A percentile compares a stretch with the other conserved stretches of the same genome.
Conservation (phyloP, 148 eudicot species). For the Rhododendron ferrugineum region DNA sequence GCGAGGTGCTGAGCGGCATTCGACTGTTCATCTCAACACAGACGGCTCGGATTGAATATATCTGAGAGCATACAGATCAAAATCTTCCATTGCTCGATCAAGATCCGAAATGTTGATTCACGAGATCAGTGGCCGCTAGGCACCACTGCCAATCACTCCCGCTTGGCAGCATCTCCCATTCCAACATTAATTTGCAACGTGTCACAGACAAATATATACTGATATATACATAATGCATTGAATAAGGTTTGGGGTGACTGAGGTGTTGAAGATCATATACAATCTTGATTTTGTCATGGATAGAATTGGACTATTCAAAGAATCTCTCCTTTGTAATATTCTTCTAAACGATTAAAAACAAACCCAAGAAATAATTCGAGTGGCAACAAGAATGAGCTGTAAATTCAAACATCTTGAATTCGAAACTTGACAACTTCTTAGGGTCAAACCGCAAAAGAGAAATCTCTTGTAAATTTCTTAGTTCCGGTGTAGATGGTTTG, state of each 20-base stretch:
- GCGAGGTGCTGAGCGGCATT: too few relatives aligned
- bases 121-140: too few relatives aligned
- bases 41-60: too few relatives aligned
- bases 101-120: too few relatives aligned
- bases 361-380: neutral
- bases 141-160: too few relatives aligned
- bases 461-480: too few relatives aligned
- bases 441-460: neutral
- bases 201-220: neutral
- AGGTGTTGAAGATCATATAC: neutral
- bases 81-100: too few relatives aligned
- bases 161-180: too few relatives aligned
- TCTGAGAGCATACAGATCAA: too few relatives aligned
- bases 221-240: neutral
- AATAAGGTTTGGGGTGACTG: neutral
- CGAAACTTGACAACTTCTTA: neutral
- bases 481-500: neutral
- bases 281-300: constrained; percentile 2
- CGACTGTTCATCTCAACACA: too few relatives aligned
- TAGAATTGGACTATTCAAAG: neutral
- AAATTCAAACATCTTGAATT: too few relatives aligned
- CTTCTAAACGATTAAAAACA: neutral
- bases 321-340: neutral
- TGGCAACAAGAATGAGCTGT: neutral
- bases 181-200: neutral